Conservation (phyloP, 345 rosid genomes). For the Atalantia buxifolia region DNA sequence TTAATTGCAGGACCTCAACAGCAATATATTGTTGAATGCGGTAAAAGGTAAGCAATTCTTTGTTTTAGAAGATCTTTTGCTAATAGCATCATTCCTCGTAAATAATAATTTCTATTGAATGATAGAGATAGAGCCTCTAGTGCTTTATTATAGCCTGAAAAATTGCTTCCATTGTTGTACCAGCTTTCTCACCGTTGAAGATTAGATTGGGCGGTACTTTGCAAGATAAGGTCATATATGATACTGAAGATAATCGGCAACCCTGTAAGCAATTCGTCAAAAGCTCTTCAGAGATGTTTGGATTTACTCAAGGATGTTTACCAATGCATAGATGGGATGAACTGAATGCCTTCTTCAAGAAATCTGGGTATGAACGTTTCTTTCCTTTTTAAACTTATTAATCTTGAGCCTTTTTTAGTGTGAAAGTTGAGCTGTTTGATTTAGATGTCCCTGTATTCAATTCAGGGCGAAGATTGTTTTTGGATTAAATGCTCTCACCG, state of each 20-base stretch:
- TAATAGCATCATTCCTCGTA: not conserved
- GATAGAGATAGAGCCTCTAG: not conserved
- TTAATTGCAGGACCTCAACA: slow-evolving; percentile 54
- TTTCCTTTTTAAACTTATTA: not conserved
- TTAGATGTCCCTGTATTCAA: not conserved
- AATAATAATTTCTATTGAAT: not conserved
- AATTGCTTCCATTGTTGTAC: slow-evolving; percentile 1
- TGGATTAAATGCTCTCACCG: slow-evolving; percentile 71
- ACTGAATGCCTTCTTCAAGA: slow-evolving; percentile 55
- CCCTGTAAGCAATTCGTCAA: slow-evolving; percentile 44
- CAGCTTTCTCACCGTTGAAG: slow-evolving; percentile 71
- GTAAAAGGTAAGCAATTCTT: slow-evolving; percentile 40
- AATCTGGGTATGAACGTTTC: slow-evolving; percentile 42
- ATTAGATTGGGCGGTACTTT: slow-evolving; percentile 69
- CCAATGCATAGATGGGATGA: slow-evolving; percentile 70
- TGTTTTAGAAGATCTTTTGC: not conserved
- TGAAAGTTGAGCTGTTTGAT: not conserved
- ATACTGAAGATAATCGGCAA: slow-evolving; percentile 31
- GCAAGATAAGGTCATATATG: slow-evolving; percentile 68
- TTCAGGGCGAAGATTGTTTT: slow-evolving; percentile 70
- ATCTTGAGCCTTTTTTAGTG: not conserved
- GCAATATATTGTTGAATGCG: slow-evolving; percentile 50
- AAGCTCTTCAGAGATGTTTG: slow-evolving; percentile 44
- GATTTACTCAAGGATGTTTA: slow-evolving; percentile 62
- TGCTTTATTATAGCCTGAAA: not conserved